A percentile compares a stretch with the other conserved stretches of the same genome.
Evolutionary conservation across 495 filamentous ascomycete genomes (phyloP).

Genomic region (Lophiostoma macrostomum): DNA sequence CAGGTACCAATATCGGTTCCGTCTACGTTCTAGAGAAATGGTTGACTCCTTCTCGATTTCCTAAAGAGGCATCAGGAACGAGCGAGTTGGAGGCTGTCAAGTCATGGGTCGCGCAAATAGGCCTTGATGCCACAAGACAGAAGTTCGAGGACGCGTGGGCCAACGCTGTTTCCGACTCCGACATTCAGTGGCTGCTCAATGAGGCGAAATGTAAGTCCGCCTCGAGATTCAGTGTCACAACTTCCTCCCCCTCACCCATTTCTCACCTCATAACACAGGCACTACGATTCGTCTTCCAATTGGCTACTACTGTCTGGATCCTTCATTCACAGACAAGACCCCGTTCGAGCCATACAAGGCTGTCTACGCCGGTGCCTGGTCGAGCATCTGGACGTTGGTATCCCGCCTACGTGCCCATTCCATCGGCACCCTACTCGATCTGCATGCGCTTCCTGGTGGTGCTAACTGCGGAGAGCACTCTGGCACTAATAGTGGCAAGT

Average conservation of each 20-base stretch:
- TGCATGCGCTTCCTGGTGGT: slow-evolving; percentile 56
- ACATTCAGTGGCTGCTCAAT: slow-evolving; percentile 49
- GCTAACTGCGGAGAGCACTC: slow-evolving; percentile 51
- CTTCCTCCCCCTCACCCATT: background rate
- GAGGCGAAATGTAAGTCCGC: slow-evolving; percentile 40
- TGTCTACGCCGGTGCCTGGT: slow-evolving; percentile 54
- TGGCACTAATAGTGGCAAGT: slow-evolving; percentile 47
- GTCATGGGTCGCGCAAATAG: slow-evolving; percentile 41
- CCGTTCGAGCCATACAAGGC: slow-evolving; percentile 44
- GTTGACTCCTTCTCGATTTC: slow-evolving; percentile 48
- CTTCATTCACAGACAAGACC: slow-evolving; percentile 47
- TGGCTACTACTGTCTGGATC: slow-evolving; percentile 54
- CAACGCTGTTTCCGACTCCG: slow-evolving; percentile 45
- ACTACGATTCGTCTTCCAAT: slow-evolving; percentile 57
- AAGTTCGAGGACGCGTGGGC: slow-evolving; percentile 53
- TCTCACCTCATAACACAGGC: slow-evolving; percentile 27
- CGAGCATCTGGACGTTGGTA: slow-evolving; percentile 43
- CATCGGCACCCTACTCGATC: slow-evolving; percentile 53
- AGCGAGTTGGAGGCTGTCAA: slow-evolving; percentile 51
- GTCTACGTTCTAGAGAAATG: slow-evolving; percentile 57
- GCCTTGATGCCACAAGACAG: slow-evolving; percentile 45
- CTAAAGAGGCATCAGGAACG: slow-evolving; percentile 31
- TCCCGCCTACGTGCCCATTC: slow-evolving; percentile 42
- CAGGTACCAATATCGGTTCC: slow-evolving; percentile 53
- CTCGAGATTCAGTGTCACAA: background rate